Evolutionary conservation across 208 protist species (phyloP), one percentile per base, ranked within the genome.

Genomic region (Endotrypanum monterogeii): DNA sequence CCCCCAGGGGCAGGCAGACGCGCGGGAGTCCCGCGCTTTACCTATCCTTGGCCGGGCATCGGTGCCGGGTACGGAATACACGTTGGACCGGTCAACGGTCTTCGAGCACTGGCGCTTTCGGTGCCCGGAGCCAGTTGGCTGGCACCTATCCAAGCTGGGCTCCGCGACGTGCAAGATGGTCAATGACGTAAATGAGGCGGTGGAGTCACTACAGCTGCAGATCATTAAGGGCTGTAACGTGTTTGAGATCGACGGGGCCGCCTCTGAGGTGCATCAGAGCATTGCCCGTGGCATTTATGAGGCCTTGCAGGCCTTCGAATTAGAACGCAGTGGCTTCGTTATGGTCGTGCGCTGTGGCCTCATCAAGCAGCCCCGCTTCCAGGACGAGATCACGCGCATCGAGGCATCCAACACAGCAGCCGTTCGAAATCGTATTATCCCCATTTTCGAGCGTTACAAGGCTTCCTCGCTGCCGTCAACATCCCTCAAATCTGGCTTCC

Each of bases 221-320:
- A 90, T 96, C 44, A 96, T 96, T 73, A 94, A 94, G 67, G 92
- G 92, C 28, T 94, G 89, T 67, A 96, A 96, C 72, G 82, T 95
- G 8, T 91, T 96, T 67, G 92, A 96, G 76, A 87, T 96, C n/a
- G 90, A 94, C 73, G 89, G 88, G 58, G 84, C 85, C 25, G 88
- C 87, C 50, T 89, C 89, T 18, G 90, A 96, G 69, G 79, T 92
- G 16, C 89, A 95, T 67, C 92, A 96, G 76, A 88, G 84, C 74
- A 78, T 96, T 63, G 83, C 89, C 23, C 81, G 86, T 30, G 89
- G 85, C 41, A 86, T 96, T 70, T 85, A 89, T 72, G 92, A 96
- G 62, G 85, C 90, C 3, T 77, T 96, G 56, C 80, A 89, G 46
- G 92, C 92, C 32, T 96, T 96, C 76, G 92, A 96, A 65, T 79